Evolutionary conservation across 208 protist species (phyloP), one percentile per base, ranked within the genome.

Genomic region (Crithidia acanthocephali): DNA sequence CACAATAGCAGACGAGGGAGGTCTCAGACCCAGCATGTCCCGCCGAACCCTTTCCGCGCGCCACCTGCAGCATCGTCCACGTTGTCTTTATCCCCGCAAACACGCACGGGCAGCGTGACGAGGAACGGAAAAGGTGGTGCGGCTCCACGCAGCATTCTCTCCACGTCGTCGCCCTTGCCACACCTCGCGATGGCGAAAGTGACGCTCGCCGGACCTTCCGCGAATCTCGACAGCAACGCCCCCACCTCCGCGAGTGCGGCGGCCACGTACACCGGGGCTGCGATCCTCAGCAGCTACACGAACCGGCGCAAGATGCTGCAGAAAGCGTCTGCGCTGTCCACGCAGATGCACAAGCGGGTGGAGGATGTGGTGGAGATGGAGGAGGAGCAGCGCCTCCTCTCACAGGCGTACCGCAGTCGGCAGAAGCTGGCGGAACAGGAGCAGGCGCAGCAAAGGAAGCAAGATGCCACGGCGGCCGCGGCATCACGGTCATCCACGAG

Each of bases 301-400:
- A 57, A 42, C 35, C 72, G 71, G 8, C 84, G 72, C 18, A 71
- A 78, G 27, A 25, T 76, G 8, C 48, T 89, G 51, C 67, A 84
- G 35, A 62, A 55, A 33, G 84, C 84, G 2, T 56, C 59, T 6
- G 28, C 71, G 25, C 45, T 89, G 1, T 53, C 84, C 2, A 56
- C 44, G 22, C 60, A 71, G 30, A 89, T 89, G 84, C 73, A 66
- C 45, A 28, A 22, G 30, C 80, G 71, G 37, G 78, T 77, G 44
- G 44, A 75, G 25, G 78, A 85, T 30, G 79, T 89, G 6, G 72
- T 76, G 8, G 66, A 79, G 60, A 81, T 81, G 53, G 76, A 75
- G 68, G 76, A 81, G 50, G 76, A 75, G 69, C 62, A 81, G 69
- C 59, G 58, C 18, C 33, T 73, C 18, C 42, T 81, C 18, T 67